Percentiles rank a stretch among this genome's conserved stretches.
phyloP scores from a whole-genome alignment of 2,329 filamentous ascomycete genomes.

The Monascus ruber region DNA sequence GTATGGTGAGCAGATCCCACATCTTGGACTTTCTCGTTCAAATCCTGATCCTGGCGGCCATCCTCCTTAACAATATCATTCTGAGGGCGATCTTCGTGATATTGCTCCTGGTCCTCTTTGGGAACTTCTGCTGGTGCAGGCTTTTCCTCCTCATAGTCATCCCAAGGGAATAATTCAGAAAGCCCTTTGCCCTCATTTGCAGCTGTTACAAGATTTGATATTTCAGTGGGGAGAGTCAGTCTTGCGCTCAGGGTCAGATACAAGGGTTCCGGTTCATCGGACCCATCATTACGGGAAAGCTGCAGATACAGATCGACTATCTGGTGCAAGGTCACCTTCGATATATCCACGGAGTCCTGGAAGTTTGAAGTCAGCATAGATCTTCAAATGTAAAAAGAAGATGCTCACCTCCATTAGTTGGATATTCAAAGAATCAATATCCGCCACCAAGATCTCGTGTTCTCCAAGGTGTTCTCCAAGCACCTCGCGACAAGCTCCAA shows the following conservation, averaged over 20 bases:
- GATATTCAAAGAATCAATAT: conserved; percentile 44
- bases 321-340: conserved; percentile 42
- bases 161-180: conserved; percentile 35
- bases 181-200: conserved; percentile 48
- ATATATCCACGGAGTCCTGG: conserved; percentile 40
- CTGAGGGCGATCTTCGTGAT: background rate
- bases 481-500: conserved; percentile 44
- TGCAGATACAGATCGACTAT: conserved; percentile 49
- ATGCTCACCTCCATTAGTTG: conserved; percentile 49
- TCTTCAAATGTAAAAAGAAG: conserved; percentile 1
- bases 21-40: background rate
- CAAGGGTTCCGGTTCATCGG: conserved; percentile 42
- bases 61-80: background rate
- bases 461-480: conserved; percentile 44
- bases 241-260: conserved; percentile 46
- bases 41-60: background rate
- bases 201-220: conserved; percentile 41
- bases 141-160: conserved; percentile 41
- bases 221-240: conserved; percentile 41
- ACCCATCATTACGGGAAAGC: conserved; percentile 49
- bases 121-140: conserved; percentile 7
- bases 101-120: conserved; percentile 2
- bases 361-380: conserved; percentile 14
- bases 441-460: conserved; percentile 47
- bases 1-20: background rate